A percentile compares a stretch with the other conserved stretches of the same genome.
Evolutionary conservation across 2,329 filamentous ascomycete species (phyloP).

Genomic region (Penicillium griseofulvum): DNA sequence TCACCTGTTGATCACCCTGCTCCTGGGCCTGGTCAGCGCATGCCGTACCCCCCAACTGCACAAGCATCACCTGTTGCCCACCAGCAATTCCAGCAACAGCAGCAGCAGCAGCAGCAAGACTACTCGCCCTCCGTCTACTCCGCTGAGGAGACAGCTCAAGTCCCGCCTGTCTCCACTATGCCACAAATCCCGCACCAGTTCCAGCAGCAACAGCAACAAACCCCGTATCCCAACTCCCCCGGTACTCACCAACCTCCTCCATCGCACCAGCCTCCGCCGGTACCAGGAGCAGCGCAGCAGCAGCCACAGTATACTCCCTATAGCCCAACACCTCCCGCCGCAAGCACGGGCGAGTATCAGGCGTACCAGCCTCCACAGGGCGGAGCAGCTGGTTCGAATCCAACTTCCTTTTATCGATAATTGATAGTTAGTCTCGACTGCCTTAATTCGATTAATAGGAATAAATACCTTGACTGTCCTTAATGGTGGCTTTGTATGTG

Average conservation of each 20-base stretch:
- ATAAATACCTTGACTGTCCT: conserved; percentile 1
- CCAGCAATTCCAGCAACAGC: conserved; percentile 35
- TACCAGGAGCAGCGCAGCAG: conserved; percentile 33
- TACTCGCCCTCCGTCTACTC: conserved; percentile 44
- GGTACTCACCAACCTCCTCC: conserved; percentile 31
- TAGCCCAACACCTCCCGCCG: conserved; percentile 22
- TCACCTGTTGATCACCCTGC: conserved; percentile 58
- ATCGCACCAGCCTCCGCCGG: conserved; percentile 35
- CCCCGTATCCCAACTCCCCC: conserved; percentile 34
- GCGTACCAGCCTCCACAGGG: conserved; percentile 38
- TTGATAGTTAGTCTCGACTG: not conserved
- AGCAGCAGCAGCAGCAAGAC: conserved; percentile 34
- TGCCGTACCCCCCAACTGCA: conserved; percentile 33
- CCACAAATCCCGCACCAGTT: conserved; percentile 17
- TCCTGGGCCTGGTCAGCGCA: conserved; percentile 27
- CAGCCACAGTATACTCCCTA: conserved; percentile 36
- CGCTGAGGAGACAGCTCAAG: conserved; percentile 31
- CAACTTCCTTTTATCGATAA: conserved; percentile 41
- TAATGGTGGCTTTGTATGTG: not conserved
- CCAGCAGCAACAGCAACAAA: conserved; percentile 28
- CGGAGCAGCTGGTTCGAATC: conserved; percentile 34
- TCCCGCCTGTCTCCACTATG: conserved; percentile 17
- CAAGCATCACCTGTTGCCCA: conserved; percentile 27
- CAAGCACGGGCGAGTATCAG: conserved; percentile 33
- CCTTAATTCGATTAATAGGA: not conserved